Base-by-base conservation (phyloP, 768 basidiomycete species). In the Panaeolus papilionaceus region DNA sequence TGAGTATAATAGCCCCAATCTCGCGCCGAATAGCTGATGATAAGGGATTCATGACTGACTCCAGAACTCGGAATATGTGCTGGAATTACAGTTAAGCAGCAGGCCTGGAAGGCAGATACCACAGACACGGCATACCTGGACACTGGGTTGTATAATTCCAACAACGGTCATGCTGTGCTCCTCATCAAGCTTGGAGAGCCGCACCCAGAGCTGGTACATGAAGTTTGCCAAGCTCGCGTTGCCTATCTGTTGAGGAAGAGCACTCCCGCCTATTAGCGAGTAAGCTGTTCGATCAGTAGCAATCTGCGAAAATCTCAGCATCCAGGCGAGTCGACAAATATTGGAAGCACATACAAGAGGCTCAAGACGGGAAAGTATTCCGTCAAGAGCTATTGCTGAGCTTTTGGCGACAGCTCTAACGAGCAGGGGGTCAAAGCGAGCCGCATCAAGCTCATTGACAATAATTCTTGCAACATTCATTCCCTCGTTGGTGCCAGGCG, bases 391-490 rank as follows among this genome's bases (percentile, higher is more conserved):
- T 2, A 85, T 80, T 10, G 84, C 84, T 0, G 87, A 89, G 74
- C 88, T 91, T 76, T 89, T 91, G 14, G 96, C 94, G 8, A 98
- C 90, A 6, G 89, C 84, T 67, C 85, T 86, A 11, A 94, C 88
- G 14, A 99, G 81, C 42, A 99, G 76, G 0, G 97, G 97, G 78
- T 99, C 98, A 75, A 97, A 98, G 69, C 90, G 86, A 14, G 95
- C 95, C 2, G 94, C 89, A 77, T 98, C 96, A 4, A 99, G 86
- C 73, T 99, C 98, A 76, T 99, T 99, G 33, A 89, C 88, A 23
- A 96, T 83, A 1, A 87, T 84, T 10, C 98, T 85, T 0, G 92
- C 90, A 18, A 96, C 83, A 64, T 88, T 89, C 2, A 89, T 79
- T 12, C 94, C 98, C 65, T 98, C 96, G 44, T 82, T 85, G 38